Conservation (phyloP, 1,284 basidiomycete species). For the Cryptococcus floricola region DNA sequence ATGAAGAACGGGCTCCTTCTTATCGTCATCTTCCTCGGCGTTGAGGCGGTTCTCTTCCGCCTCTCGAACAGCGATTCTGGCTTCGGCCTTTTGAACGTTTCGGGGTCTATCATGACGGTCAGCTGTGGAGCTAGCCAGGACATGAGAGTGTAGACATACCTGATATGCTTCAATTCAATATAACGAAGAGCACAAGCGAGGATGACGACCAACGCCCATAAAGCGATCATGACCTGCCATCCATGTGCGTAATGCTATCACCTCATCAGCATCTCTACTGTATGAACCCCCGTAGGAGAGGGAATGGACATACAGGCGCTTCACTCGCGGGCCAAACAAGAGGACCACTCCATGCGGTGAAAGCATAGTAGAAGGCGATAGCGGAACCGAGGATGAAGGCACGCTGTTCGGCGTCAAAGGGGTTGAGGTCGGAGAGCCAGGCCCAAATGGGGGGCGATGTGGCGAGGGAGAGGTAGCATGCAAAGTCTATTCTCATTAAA, state of each 20-base stretch:
- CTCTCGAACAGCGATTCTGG: constrained; percentile 13
- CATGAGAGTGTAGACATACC: constrained; percentile 9
- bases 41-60: not conserved
- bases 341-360: constrained; percentile 35
- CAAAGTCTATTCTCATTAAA: constrained; percentile 24
- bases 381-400: constrained; percentile 38
- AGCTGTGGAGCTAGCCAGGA: not conserved
- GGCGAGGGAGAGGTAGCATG: constrained; percentile 33
- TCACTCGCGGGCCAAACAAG: constrained; percentile 39
- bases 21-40: constrained; percentile 9
- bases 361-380: constrained; percentile 21
- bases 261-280: not conserved
- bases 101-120: constrained; percentile 14
- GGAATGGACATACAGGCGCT: constrained; percentile 20
- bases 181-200: constrained; percentile 18
- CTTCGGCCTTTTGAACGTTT: constrained; percentile 21
- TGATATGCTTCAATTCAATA: constrained; percentile 25
- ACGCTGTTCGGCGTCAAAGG: constrained; percentile 42
- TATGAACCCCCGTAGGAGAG: not conserved
- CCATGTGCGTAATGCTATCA: constrained; percentile 33
- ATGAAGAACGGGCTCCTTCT: constrained; percentile 2
- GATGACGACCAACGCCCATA: constrained; percentile 32
- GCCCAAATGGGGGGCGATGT: constrained; percentile 40
- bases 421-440: constrained; percentile 41
- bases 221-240: constrained; percentile 36